Evolutionary conservation across 345 rosid genomes (phyloP).

Genomic region (Gossypium mustelinum): DNA sequence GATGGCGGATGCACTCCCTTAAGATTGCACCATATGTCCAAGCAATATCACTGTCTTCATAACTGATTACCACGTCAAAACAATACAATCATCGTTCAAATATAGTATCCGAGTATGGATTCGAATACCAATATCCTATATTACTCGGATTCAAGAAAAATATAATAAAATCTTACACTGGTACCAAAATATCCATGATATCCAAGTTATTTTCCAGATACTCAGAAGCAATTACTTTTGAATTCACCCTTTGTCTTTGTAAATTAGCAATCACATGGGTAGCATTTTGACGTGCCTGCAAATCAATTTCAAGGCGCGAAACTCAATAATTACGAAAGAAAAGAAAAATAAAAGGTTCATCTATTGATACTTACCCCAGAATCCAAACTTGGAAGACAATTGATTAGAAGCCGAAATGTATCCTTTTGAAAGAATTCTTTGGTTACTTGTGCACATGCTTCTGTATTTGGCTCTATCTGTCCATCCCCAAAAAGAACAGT

Average conservation of each 20-base stretch:
- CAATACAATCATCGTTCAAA: not conserved
- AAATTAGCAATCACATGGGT: slow-evolving; percentile 42
- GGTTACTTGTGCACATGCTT: slow-evolving; percentile 48
- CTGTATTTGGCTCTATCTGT: slow-evolving; percentile 46
- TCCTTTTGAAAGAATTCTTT: slow-evolving; percentile 45
- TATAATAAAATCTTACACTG: slow-evolving; percentile 27
- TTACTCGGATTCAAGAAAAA: not conserved
- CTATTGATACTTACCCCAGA: slow-evolving; percentile 30
- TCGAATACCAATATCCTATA: not conserved
- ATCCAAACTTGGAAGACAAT: slow-evolving; percentile 40
- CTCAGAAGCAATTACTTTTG: slow-evolving; percentile 33
- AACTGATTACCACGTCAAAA: slow-evolving; percentile 22
- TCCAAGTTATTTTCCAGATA: slow-evolving; percentile 39
- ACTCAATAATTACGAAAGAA: not conserved
- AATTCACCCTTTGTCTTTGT: slow-evolving; percentile 44
- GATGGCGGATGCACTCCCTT: slow-evolving; percentile 56
- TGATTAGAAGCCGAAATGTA: slow-evolving; percentile 40
- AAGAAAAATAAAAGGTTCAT: not conserved
- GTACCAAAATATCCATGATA: slow-evolving; percentile 38
- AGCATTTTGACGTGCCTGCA: slow-evolving; percentile 40
- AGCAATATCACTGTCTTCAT: slow-evolving; percentile 38
- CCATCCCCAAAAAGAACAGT: slow-evolving; percentile 45
- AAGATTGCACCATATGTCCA: slow-evolving; percentile 41
- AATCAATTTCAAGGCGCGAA: not conserved
- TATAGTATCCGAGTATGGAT: not conserved